Evolutionary conservation across 257 asterid species (phyloP).

Genomic region (Asclepias syriaca): DNA sequence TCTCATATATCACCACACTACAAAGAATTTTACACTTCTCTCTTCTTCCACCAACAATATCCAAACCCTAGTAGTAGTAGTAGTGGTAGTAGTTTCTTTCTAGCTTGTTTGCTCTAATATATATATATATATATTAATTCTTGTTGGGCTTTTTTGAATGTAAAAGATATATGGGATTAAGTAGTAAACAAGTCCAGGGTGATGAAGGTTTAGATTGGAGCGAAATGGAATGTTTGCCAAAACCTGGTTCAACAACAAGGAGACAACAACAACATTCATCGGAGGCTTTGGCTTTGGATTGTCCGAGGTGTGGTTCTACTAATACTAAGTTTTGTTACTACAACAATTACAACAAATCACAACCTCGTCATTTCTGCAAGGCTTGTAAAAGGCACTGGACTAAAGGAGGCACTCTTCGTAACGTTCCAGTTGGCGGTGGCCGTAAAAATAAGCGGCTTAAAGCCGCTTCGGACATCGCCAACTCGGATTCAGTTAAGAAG

Average conservation of each 20-base stretch:
- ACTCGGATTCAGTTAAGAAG: background rate
- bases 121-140: too few species aligned
- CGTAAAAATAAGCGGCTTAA: constrained; percentile 62
- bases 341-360: constrained; percentile 68
- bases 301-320: constrained; percentile 61
- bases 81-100: too few species aligned
- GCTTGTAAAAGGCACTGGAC: constrained; percentile 84
- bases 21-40: constrained; percentile 19
- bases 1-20: constrained; percentile 10
- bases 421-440: constrained; percentile 72
- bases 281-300: constrained; percentile 39
- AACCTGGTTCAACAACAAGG: constrained; percentile 20
- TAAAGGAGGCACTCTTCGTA: constrained; percentile 68
- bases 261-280: constrained; percentile 26
- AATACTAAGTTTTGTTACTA: constrained; percentile 74
- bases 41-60: constrained; percentile 11
- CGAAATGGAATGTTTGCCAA: constrained; percentile 23
- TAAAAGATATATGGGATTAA: constrained; percentile 25
- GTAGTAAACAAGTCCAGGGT: constrained; percentile 22
- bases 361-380: constrained; percentile 77
- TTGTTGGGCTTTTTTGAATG: too few species aligned
- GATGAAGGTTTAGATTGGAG: constrained; percentile 36
- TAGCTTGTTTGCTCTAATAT: too few species aligned
- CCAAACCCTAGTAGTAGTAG: constrained; percentile 9
- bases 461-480: constrained; percentile 17